Base-by-base conservation (phyloP, 2,329 filamentous ascomycete genomes). In the Aspergillus sp. region DNA sequence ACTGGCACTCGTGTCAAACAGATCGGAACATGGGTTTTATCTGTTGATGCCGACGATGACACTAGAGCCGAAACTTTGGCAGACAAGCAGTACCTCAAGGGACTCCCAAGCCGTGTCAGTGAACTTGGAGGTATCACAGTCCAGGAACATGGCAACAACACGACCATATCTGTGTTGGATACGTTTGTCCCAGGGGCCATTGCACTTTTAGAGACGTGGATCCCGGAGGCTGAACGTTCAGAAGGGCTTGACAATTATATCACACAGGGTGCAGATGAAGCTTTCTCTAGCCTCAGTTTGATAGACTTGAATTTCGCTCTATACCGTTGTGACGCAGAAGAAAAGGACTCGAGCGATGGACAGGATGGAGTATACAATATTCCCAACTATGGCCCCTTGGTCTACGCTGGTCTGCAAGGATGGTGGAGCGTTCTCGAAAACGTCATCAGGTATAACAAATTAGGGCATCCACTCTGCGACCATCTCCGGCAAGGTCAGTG, bases 361-460 rank as follows among this genome's bases (percentile, higher is more conserved):
- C 77, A 79, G 47, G 88, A 96, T 62, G 91, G 93, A n/a, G 83
- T 84, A 7, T 98, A 97, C 68, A 79, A 83, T 41, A 85, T 98
- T 51, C 93, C 93, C 1, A 83, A 84, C 1, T 75, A 90, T 60
- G 91, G 90, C 2, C 82, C 86, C 46, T 77, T 96, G 34, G 88
- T 96, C 2, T 98, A 97, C 65, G 91, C 91, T 47, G 93, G 93
- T 48, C 76, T 98, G n/a, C 93, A 98, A 65, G 94, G 94, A 32
- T 98, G 93, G 91, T 95, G 91, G 90, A 96, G 90, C 62, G 74
- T 95, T 1, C 72, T 98, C 34, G 85, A 89, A 56, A 77, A 86
- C 45, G 85, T 98, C 49, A 87, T 97, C 55, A 79, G 77, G 40
- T 83, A 93, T 51, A 98, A 98, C 64, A 83, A 97, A 61, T 79